These are phyloP conservation scores for Nymphaea thermarum DNA, from an alignment of 164 flowering plant genomes.

Conservation along the genomic window DNA sequence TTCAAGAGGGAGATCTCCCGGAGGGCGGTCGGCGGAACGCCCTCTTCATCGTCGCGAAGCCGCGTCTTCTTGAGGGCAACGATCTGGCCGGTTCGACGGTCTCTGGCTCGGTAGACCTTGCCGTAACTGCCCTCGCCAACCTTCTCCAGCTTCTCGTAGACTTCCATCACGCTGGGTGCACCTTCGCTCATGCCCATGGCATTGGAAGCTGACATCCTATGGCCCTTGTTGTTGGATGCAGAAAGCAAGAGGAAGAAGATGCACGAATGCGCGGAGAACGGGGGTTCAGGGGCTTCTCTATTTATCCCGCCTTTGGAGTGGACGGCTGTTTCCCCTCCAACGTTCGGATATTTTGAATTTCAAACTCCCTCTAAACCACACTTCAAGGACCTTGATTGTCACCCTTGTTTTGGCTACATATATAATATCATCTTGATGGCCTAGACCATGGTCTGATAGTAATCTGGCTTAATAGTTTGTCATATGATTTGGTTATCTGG, in stretches of 20 bases:
- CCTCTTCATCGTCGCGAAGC: conserved; percentile 89
- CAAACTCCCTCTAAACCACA: neutral
- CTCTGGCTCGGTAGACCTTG: conserved; percentile 85
- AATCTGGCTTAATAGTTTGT: too few species aligned
- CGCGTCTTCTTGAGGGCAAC: conserved; percentile 94
- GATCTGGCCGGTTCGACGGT: conserved; percentile 72
- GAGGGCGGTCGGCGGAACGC: conserved; percentile 91
- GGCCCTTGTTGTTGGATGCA: neutral
- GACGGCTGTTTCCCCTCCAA: neutral
- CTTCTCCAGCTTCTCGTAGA: conserved; percentile 88
- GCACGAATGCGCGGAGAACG: neutral
- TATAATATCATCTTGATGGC: too few species aligned
- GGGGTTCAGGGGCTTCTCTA: neutral
- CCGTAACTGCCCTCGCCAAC: conserved; percentile 99
- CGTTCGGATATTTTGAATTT: neutral
- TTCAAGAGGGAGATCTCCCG: conserved; percentile 80
- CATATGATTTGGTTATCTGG: too few species aligned
- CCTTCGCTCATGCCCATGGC: neutral
- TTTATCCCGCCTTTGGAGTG: too few species aligned
- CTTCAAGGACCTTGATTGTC: neutral
- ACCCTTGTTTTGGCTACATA: too few species aligned
- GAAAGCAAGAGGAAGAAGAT: neutral
- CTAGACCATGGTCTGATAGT: too few species aligned
- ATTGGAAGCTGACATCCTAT: too few species aligned
- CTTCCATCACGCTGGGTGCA: conserved; percentile 44